These are phyloP conservation scores for Penicillium robsamsonii DNA, from an alignment of 495 filamentous ascomycete species.

Conservation along the genomic window DNA sequence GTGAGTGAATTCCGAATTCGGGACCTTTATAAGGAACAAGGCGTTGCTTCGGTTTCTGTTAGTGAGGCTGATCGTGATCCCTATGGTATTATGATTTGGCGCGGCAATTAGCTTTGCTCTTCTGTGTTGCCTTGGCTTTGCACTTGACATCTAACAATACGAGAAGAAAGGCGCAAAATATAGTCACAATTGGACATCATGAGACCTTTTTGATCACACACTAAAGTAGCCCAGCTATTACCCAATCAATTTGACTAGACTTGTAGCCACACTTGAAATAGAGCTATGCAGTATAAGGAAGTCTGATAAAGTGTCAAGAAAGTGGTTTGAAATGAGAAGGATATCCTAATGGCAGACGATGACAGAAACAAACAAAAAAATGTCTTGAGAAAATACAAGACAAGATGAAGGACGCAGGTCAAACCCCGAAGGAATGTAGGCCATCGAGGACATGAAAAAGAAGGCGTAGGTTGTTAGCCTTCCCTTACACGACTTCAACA, in stretches of 20 bases:
- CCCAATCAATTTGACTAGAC: not conserved
- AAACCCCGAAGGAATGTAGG: not conserved
- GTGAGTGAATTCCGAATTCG: slow-evolving; percentile 27
- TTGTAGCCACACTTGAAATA: not conserved
- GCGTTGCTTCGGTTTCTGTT: slow-evolving; percentile 60
- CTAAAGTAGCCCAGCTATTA: not conserved
- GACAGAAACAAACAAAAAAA: slow-evolving; percentile 26
- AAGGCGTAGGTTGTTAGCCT: not conserved
- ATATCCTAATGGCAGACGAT: slow-evolving; percentile 28
- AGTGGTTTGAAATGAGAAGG: slow-evolving; percentile 27
- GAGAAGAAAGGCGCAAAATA: not conserved
- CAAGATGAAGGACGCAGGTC: slow-evolving; percentile 6
- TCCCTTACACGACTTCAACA: not conserved
- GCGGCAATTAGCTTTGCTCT: slow-evolving; percentile 25
- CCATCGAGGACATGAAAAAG: not conserved
- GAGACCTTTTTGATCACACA: not conserved
- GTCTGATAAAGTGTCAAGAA: slow-evolving; percentile 7
- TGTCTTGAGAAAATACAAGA: slow-evolving; percentile 7
- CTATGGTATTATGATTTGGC: slow-evolving; percentile 62
- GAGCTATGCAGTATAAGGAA: not conserved
- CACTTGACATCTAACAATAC: not conserved
- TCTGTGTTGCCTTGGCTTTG: not conserved
- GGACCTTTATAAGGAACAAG: slow-evolving; percentile 47
- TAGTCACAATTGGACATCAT: not conserved
- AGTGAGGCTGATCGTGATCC: slow-evolving; percentile 81